phyloP scores from a whole-genome alignment of 176 grass and related monocot species.

The Cenchrus americanus region DNA sequence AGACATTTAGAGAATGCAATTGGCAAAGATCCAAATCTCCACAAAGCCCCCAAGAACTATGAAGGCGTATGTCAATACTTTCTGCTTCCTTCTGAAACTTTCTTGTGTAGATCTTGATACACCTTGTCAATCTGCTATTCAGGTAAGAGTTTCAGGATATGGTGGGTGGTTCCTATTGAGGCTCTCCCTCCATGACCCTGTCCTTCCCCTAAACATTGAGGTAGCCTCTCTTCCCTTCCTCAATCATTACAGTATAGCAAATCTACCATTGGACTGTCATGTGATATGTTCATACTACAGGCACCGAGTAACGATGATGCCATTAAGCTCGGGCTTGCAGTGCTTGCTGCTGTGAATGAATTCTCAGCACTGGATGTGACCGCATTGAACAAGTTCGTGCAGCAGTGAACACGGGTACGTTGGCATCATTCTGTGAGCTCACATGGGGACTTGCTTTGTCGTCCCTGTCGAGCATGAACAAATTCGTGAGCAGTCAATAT shows the following conservation, averaged over 20 bases:
- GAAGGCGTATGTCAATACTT: slow-evolving; percentile 72
- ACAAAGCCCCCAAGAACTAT: slow-evolving; percentile 68
- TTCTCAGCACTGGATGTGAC: slow-evolving; percentile 77
- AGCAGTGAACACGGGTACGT: slow-evolving; percentile 39
- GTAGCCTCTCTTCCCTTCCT: slow-evolving; percentile 37
- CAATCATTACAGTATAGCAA: slow-evolving; percentile 1
- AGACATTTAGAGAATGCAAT: slow-evolving; percentile 78
- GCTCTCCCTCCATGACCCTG: slow-evolving; percentile 97
- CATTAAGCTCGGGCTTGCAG: slow-evolving; percentile 65
- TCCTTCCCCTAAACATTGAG: slow-evolving; percentile 98
- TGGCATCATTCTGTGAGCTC: neutral
- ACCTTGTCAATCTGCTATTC: slow-evolving; percentile 30
- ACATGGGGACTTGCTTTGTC: neutral
- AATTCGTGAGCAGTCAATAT: neutral
- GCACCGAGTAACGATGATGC: slow-evolving; percentile 74
- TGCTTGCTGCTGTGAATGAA: slow-evolving; percentile 64
- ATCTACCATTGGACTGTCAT: neutral
- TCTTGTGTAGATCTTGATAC: neutral
- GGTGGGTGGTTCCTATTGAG: slow-evolving; percentile 96
- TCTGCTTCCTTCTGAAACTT: slow-evolving; percentile 14
- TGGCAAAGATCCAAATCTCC: slow-evolving; percentile 54
- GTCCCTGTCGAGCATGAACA: neutral
- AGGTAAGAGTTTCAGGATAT: slow-evolving; percentile 94
- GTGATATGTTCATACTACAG: slow-evolving; percentile 38
- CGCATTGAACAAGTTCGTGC: slow-evolving; percentile 66